phyloP scores from a whole-genome alignment of 1,284 basidiomycete genomes.

The Sphaerobolus stellatus region DNA sequence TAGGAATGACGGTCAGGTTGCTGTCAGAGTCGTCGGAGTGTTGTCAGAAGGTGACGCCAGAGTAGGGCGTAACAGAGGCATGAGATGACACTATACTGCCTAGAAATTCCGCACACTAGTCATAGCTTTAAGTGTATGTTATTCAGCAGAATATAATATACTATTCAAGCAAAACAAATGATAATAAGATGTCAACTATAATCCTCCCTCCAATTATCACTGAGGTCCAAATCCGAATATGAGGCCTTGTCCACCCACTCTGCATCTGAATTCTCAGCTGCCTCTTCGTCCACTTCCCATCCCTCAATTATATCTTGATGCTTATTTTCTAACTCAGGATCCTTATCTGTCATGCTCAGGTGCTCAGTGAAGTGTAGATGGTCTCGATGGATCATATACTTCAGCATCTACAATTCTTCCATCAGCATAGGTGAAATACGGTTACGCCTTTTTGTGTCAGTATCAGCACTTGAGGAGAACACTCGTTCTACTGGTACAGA shows the following conservation, averaged over 20 bases:
- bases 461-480: constrained; percentile 28
- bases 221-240: not conserved
- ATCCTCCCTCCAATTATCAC: no score
- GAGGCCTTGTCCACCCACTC: not conserved
- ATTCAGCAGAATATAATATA: no score
- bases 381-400: not conserved
- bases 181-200: no score
- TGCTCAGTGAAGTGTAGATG: not conserved
- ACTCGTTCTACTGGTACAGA: constrained; percentile 28
- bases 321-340: not conserved
- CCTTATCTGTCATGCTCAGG: not conserved
- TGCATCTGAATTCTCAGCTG: not conserved
- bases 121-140: no score
- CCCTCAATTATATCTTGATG: not conserved
- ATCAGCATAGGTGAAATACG: constrained; percentile 18
- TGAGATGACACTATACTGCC: no score
- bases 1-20: no score
- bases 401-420: constrained; percentile 16
- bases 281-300: not conserved
- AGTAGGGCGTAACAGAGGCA: no score
- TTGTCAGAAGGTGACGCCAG: no score
- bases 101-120: no score
- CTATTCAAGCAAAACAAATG: no score
- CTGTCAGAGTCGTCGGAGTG: no score
- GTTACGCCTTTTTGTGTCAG: constrained; percentile 15